A percentile compares a stretch with the other conserved stretches of the same genome.
These are phyloP conservation scores for Aspergillus brasiliensis DNA, from an alignment of 2,329 filamentous ascomycete species.

Conservation along the genomic window DNA sequence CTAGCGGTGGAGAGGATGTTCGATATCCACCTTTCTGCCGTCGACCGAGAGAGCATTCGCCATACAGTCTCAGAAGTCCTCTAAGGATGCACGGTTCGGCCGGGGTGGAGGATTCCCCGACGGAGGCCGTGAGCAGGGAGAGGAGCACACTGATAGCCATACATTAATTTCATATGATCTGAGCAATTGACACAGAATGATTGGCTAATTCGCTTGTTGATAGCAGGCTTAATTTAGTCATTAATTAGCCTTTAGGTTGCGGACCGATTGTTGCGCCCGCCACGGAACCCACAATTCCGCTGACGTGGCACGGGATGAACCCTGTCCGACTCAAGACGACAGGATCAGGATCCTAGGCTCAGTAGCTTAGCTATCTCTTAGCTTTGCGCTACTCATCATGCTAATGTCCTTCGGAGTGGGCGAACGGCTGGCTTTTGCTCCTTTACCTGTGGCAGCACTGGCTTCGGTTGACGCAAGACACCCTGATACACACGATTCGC, in stretches of 20 bases:
- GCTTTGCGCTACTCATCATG: background rate
- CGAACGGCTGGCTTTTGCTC: too few relatives aligned
- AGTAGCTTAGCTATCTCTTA: background rate
- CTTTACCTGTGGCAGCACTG: too few relatives aligned
- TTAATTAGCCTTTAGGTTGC: background rate
- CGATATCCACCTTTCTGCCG: background rate
- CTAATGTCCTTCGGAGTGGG: too few relatives aligned
- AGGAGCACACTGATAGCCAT: background rate
- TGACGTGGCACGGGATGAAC: background rate
- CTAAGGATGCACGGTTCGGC: background rate
- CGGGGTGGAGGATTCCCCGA: background rate
- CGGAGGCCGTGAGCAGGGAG: background rate
- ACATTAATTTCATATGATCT: background rate
- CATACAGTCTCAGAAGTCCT: slow-evolving; percentile 2
- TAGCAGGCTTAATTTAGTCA: too few relatives aligned
- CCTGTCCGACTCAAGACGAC: background rate
- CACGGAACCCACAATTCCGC: background rate
- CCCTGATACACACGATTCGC: background rate
- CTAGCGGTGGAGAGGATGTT: background rate
- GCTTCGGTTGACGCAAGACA: background rate
- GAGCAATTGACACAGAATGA: background rate
- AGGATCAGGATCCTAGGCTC: background rate
- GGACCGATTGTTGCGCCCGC: background rate
- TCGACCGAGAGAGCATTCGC: background rate
- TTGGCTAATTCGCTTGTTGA: background rate